Evolutionary conservation across 73 alveolate genomes (phyloP).

Genomic region (Stentor roeselii): DNA sequence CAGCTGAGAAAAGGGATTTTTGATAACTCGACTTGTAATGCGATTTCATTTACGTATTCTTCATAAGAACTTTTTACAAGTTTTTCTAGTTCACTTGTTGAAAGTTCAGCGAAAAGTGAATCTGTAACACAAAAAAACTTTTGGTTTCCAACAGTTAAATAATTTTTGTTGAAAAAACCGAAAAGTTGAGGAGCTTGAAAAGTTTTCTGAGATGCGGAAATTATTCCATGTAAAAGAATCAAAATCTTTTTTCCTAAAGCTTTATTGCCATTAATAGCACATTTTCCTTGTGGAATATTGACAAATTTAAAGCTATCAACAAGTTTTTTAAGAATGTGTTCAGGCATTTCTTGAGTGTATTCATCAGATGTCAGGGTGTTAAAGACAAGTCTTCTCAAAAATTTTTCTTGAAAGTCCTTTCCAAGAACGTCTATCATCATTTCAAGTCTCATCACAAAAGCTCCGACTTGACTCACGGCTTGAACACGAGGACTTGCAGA

Average conservation of each 20-base stretch:
- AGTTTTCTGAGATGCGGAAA: neutral
- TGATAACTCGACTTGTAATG: neutral
- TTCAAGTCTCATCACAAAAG: neutral
- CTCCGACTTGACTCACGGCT: neutral
- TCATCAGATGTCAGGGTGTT: neutral
- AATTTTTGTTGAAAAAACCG: neutral
- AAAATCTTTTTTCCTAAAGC: neutral
- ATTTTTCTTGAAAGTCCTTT: neutral
- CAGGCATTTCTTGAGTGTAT: neutral
- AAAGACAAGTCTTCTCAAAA: neutral
- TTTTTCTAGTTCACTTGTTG: neutral
- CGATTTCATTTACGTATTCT: neutral
- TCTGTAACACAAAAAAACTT: neutral
- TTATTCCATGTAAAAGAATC: neutral
- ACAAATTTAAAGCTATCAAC: neutral
- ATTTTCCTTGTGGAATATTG: neutral
- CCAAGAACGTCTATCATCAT: neutral
- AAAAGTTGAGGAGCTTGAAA: neutral
- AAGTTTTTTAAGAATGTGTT: neutral
- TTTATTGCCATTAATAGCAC: neutral
- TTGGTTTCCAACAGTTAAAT: neutral
- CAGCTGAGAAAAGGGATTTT: neutral
- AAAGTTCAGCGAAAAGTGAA: neutral
- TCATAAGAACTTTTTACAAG: neutral
- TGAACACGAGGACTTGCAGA: neutral